Evolutionary conservation across 1,284 basidiomycete species (phyloP), one percentile per base, ranked within the genome.

Genomic region (Cystobasidium sp.): DNA sequence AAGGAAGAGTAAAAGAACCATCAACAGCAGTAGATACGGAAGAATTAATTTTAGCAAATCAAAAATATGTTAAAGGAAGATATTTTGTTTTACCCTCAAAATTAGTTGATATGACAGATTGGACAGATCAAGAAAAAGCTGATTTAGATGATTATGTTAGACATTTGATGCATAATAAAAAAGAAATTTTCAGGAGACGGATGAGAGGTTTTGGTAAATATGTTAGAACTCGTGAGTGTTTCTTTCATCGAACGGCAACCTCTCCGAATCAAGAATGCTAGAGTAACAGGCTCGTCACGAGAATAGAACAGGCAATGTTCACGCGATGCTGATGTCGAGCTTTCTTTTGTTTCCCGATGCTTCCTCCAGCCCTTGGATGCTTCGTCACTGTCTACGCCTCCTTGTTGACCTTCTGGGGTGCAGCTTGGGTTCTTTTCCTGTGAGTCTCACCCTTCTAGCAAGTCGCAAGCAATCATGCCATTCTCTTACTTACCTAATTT

Each of bases 111-210:
- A 72, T 71, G 75, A 41, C 52, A 9, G 75, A 75, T 51, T 75
- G 75, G 75, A 67, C 75, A 43, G 67, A 75, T 51, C 61, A 72
- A 47, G 75, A 75, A 69, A 75, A 75, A 61, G 75, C 68, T 7
- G 75, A 76, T 20, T 44, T 76, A 43, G 75, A 76, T 66, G 75
- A 76, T 61, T 74, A 76, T 52, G 75, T 76, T 47, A 16, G 72
- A n/a, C 75, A 76, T 70, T 56, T 76, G 18, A 37, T 76, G 66
- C 70, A 74, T 52, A 74, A 53, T 55, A 68, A 61, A 44, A 74
- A 70, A 20, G 75, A 76, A 49, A 68, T 52, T 14, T 49, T 64
- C 12, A 62, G 59, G 46, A 53, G 75, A 37, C 49, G 31, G 16
- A 55, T 47, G 52, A 24, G 71, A 51, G 75, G 75, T 10, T 76